phyloP scores from a whole-genome alignment of 345 rosid species.

The Angophora floribunda region DNA sequence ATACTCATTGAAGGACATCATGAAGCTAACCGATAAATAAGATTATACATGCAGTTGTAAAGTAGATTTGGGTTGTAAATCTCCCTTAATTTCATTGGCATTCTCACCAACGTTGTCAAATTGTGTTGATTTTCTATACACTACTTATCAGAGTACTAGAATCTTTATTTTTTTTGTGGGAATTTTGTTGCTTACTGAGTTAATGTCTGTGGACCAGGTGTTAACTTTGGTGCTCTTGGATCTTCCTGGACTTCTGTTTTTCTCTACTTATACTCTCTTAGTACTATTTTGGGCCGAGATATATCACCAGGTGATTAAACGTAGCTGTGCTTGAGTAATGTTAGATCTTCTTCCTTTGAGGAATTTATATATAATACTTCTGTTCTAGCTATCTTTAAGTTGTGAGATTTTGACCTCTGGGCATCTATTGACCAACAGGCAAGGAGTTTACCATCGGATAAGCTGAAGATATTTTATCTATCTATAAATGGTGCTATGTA shows the following conservation, averaged over 20 bases:
- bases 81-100: neutral
- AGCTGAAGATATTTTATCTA: slow-evolving; percentile 2
- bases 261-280: slow-evolving; percentile 86
- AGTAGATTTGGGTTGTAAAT: neutral
- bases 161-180: neutral
- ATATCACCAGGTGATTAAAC: slow-evolving; percentile 81
- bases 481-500: slow-evolving; percentile 58
- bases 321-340: neutral
- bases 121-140: neutral
- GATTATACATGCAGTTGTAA: neutral
- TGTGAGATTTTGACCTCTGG: neutral
- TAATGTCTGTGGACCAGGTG: slow-evolving; percentile 34
- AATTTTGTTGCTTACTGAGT: neutral
- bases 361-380: neutral
- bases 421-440: slow-evolving; percentile 42
- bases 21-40: neutral
- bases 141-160: neutral
- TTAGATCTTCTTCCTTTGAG: neutral
- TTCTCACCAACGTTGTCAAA: neutral
- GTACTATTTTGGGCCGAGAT: slow-evolving; percentile 99
- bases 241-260: slow-evolving; percentile 85
- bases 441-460: slow-evolving; percentile 10
- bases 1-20: neutral
- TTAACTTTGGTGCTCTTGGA: slow-evolving; percentile 55
- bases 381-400: neutral